phyloP scores from a whole-genome alignment of 78 protist species.

The Dictyostelium brefeldianum region DNA sequence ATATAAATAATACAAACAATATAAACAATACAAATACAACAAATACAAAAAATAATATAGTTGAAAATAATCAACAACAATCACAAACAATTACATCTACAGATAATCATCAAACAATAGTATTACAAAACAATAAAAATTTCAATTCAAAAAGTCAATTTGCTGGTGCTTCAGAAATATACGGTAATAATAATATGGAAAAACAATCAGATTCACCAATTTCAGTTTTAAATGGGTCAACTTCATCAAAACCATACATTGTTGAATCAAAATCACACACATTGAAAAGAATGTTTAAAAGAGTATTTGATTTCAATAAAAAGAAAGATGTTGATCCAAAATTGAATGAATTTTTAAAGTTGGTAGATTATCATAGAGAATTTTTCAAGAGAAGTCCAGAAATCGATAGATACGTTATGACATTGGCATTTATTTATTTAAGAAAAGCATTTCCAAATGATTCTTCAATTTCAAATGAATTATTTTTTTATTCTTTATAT shows the following conservation, averaged over 20 bases:
- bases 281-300: slow-evolving; percentile 1
- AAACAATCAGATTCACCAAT: background rate
- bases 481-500: slow-evolving; percentile 69
- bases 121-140: background rate
- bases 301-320: background rate
- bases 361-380: slow-evolving; percentile 42
- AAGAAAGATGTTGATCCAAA: slow-evolving; percentile 64
- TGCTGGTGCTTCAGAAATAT: slow-evolving; percentile 34
- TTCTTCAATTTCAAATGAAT: slow-evolving; percentile 21
- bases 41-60: background rate
- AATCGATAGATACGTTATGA: slow-evolving; percentile 43
- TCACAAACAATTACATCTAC: background rate
- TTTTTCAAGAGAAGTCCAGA: slow-evolving; percentile 71
- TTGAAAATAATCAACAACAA: background rate
- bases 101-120: background rate
- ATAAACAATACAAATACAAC: background rate
- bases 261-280: background rate
- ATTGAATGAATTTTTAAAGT: slow-evolving; percentile 23
- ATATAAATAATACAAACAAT: background rate
- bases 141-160: slow-evolving; percentile 26
- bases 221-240: background rate
- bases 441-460: slow-evolving; percentile 63
- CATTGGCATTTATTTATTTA: slow-evolving; percentile 35
- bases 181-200: slow-evolving; percentile 29
- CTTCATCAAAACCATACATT: background rate